These are phyloP conservation scores for Malus hybrid DNA, from an alignment of 331 rosid species.

Conservation along the genomic window DNA sequence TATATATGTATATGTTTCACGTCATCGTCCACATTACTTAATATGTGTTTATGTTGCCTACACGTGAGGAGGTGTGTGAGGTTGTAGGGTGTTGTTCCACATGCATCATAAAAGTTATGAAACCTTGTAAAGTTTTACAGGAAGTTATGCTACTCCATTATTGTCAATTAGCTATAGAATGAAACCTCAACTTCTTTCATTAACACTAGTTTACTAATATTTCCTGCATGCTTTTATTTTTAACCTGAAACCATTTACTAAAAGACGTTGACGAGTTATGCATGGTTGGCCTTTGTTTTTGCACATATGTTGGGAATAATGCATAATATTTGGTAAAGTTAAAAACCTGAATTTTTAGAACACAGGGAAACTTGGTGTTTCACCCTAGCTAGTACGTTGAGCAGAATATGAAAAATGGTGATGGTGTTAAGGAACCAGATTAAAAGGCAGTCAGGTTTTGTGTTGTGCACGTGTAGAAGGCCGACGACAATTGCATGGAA, in stretches of 20 bases:
- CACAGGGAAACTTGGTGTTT: neutral
- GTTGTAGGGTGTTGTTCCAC: no score
- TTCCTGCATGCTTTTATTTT: neutral
- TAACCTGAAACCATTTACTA: neutral
- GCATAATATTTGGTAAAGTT: neutral
- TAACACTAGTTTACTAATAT: no score
- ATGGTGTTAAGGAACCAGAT: neutral
- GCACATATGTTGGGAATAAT: neutral
- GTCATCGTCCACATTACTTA: neutral
- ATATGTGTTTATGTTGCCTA: neutral
- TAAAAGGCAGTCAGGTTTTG: neutral
- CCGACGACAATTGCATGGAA: constrained; percentile 77
- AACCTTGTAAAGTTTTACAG: no score
- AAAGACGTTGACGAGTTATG: neutral
- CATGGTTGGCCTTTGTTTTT: neutral
- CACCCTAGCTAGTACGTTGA: neutral
- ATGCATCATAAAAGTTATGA: no score
- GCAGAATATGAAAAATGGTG: neutral
- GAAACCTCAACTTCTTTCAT: no score
- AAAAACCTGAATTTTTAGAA: neutral
- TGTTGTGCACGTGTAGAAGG: constrained; percentile 35
- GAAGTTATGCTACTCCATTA: no score
- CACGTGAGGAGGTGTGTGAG: neutral
- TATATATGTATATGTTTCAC: no score
- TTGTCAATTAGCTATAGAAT: no score